Conservation (phyloP, 352 stramenopile species). For the Labyrinthula sp. region DNA sequence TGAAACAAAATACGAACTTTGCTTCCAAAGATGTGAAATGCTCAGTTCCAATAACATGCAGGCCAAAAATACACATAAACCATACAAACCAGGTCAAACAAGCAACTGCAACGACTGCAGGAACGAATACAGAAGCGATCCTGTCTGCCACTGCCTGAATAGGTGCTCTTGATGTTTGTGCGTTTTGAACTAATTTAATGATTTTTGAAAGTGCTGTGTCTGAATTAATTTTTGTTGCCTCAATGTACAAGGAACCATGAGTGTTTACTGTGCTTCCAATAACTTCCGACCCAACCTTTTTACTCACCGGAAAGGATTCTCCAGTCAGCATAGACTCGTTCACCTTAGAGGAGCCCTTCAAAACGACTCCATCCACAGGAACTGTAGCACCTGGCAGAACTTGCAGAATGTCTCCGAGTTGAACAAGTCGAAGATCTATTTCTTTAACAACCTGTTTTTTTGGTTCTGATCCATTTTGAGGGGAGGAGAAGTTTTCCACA, state of each 20-base stretch:
- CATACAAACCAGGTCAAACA: slow-evolving; percentile 78
- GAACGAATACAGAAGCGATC: slow-evolving; percentile 80
- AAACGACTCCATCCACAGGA: slow-evolving; percentile 66
- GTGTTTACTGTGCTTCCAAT: slow-evolving; percentile 70
- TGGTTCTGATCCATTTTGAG: background rate
- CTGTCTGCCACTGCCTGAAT: slow-evolving; percentile 89
- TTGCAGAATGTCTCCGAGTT: slow-evolving; percentile 60
- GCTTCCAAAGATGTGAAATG: slow-evolving; percentile 33
- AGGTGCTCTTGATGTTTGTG: slow-evolving; percentile 83
- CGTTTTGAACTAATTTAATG: slow-evolving; percentile 88
- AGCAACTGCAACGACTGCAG: slow-evolving; percentile 68
- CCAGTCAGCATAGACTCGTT: slow-evolving; percentile 83
- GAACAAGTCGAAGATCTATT: slow-evolving; percentile 36
- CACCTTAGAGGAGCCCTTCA: slow-evolving; percentile 52
- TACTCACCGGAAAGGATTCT: slow-evolving; percentile 56
- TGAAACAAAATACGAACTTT: slow-evolving; percentile 68
- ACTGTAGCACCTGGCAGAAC: slow-evolving; percentile 59
- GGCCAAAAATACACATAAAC: slow-evolving; percentile 48
- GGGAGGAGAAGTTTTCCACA: background rate
- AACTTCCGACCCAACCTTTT: slow-evolving; percentile 38
- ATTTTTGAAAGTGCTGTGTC: slow-evolving; percentile 87
- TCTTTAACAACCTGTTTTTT: slow-evolving; percentile 18
- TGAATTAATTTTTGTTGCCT: slow-evolving; percentile 66
- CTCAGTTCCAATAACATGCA: too few species aligned
- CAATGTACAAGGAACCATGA: slow-evolving; percentile 68